Percentiles rank a stretch among this genome's conserved stretches.
Evolutionary conservation across 345 rosid species (phyloP).

Genomic region (Iberis pinnata): DNA sequence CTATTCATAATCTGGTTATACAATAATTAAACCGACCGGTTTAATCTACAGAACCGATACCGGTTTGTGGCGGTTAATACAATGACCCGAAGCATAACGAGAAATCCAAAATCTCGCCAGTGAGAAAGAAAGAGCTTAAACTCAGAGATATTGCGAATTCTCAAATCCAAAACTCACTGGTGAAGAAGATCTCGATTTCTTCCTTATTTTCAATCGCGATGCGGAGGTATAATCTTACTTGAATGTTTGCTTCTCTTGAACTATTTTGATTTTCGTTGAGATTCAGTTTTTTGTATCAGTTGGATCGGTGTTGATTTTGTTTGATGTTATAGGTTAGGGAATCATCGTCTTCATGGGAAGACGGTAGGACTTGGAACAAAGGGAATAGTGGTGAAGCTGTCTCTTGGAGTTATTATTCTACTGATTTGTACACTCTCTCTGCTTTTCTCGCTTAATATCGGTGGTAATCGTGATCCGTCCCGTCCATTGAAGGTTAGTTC

Average conservation of each 20-base stretch:
- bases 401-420: constrained; percentile 54
- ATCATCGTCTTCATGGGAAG: constrained; percentile 61
- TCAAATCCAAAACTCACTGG: too few relatives aligned
- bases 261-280: background rate
- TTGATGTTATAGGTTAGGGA: constrained; percentile 46
- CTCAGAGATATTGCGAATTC: constrained; percentile 8
- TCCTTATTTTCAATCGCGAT: constrained; percentile 17
- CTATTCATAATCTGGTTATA: too few relatives aligned
- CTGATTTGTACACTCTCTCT: constrained; percentile 71
- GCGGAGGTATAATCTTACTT: constrained; percentile 19
- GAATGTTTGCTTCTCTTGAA: background rate
- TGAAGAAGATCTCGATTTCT: background rate
- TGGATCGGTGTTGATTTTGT: constrained; percentile 28
- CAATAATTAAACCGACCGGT: too few relatives aligned
- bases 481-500: constrained; percentile 49
- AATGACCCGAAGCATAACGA: too few relatives aligned
- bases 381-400: constrained; percentile 53
- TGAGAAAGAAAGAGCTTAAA: constrained; percentile 4
- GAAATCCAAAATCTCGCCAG: constrained; percentile 22
- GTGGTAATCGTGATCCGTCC: constrained; percentile 36
- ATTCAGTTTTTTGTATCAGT: too few relatives aligned
- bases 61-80: too few relatives aligned
- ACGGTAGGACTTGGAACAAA: constrained; percentile 51
- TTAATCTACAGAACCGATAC: too few relatives aligned
- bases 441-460: constrained; percentile 46